Evolutionary conservation across 106 monocot genomes (phyloP).

Genomic region (Chionographis japonica): DNA sequence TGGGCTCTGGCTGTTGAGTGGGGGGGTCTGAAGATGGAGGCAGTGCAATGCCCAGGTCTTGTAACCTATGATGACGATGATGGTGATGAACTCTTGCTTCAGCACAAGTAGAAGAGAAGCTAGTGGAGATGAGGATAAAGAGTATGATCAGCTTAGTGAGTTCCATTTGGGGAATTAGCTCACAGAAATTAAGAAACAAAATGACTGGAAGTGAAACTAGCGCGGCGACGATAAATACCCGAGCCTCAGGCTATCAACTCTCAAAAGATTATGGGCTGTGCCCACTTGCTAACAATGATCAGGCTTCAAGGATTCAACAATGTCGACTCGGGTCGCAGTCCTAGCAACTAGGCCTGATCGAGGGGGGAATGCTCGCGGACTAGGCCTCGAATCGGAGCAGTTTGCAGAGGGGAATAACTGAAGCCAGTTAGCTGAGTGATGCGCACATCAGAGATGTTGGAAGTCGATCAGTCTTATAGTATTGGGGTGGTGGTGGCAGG

Average conservation of each 20-base stretch:
- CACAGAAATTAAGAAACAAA: not conserved
- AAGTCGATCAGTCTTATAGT: not conserved
- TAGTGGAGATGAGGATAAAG: conserved; percentile 23
- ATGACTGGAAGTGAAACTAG: not conserved
- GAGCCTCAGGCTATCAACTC: not conserved
- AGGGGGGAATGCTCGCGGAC: not conserved
- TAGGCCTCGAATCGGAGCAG: not conserved
- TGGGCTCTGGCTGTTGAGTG: not conserved
- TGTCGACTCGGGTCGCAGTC: conserved; percentile 7
- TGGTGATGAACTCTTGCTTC: conserved; percentile 21
- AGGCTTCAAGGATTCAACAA: conserved; percentile 10
- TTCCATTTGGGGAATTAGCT: conserved; percentile 5
- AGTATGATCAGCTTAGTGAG: conserved; percentile 8
- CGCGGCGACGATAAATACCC: not conserved
- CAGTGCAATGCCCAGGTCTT: conserved; percentile 16
- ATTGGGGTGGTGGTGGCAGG: conserved; percentile 4
- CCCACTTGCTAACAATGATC: not conserved
- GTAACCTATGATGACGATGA: conserved; percentile 21
- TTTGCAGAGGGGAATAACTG: not conserved
- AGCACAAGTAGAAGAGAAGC: conserved; percentile 10
- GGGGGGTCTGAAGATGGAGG: conserved; percentile 19
- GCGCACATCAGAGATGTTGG: not conserved
- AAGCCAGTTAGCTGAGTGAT: not conserved
- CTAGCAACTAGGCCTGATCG: conserved; percentile 1
- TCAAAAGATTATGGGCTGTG: not conserved